Evolutionary conservation across 805 yeast genomes (phyloP).

Genomic region (Debaryomyces maramus): DNA sequence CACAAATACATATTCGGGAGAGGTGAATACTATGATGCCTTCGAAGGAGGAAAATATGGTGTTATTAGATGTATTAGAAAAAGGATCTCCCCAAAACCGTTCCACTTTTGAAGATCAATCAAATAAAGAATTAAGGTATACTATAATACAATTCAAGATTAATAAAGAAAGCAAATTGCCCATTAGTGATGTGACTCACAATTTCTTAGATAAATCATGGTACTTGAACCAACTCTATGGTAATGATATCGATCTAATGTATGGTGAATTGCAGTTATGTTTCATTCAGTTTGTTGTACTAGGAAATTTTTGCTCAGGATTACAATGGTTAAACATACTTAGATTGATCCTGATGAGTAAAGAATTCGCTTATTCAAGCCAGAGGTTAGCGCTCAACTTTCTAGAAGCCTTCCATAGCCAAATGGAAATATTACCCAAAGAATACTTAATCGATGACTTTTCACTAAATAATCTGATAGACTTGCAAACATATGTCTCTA

Average conservation of each 20-base stretch:
- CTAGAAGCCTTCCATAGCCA: slow-evolving; percentile 35
- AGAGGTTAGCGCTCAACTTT: slow-evolving; percentile 28
- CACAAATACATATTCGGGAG: slow-evolving; percentile 7
- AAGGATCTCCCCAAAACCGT: slow-evolving; percentile 15
- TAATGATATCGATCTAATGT: slow-evolving; percentile 24
- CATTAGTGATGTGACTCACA: slow-evolving; percentile 46
- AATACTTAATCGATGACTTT: slow-evolving; percentile 29
- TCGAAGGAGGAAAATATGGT: slow-evolving; percentile 50
- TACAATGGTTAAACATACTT: slow-evolving; percentile 61
- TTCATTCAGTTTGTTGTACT: slow-evolving; percentile 50
- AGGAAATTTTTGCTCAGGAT: slow-evolving; percentile 62
- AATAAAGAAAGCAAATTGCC: slow-evolving; percentile 27
- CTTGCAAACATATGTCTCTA: slow-evolving; percentile 11
- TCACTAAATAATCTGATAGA: slow-evolving; percentile 20
- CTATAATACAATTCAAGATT: slow-evolving; percentile 42
- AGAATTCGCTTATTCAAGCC: slow-evolving; percentile 20
- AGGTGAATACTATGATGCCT: slow-evolving; percentile 48
- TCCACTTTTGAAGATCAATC: slow-evolving; percentile 22
- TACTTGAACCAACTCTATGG: slow-evolving; percentile 44
- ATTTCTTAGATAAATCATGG: slow-evolving; percentile 63
- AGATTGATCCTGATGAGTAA: slow-evolving; percentile 39
- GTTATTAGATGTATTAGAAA: slow-evolving; percentile 34
- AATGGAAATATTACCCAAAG: slow-evolving; percentile 41
- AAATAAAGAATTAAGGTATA: slow-evolving; percentile 39
- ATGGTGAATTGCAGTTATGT: slow-evolving; percentile 57